phyloP scores from a whole-genome alignment of 2,329 filamentous ascomycete species.

The Aureobasidium sp. region DNA sequence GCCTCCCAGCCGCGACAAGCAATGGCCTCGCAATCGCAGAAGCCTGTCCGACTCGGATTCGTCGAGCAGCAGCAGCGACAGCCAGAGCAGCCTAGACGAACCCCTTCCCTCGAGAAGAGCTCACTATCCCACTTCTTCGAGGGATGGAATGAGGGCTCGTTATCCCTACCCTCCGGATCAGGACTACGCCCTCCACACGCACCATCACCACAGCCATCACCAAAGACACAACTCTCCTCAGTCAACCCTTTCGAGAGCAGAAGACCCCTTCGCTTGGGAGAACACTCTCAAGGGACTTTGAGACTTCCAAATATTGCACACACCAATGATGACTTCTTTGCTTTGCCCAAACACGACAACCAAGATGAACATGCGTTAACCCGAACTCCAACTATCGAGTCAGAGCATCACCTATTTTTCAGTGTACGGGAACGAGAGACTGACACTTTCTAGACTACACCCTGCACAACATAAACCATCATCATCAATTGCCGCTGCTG shows the following conservation, averaged over 20 bases:
- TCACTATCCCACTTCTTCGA: background rate
- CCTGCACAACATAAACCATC: background rate
- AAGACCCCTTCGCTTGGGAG: constrained; percentile 13
- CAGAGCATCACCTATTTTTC: background rate
- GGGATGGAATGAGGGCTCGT: constrained; percentile 11
- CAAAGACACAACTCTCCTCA: constrained; percentile 6
- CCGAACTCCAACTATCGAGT: background rate
- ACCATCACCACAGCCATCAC: constrained; percentile 14
- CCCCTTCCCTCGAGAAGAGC: constrained; percentile 22
- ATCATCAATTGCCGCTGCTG: background rate
- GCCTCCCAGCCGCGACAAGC: constrained; percentile 19
- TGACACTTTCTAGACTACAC: background rate
- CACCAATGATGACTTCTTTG: background rate
- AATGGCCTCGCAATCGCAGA: constrained; percentile 18
- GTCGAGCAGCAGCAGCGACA: constrained; percentile 17
- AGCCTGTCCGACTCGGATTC: constrained; percentile 14
- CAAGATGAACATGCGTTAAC: background rate
- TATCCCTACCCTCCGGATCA: constrained; percentile 2
- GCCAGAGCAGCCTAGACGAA: constrained; percentile 22
- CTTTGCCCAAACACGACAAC: background rate
- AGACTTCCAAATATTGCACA: background rate
- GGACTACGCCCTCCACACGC: background rate
- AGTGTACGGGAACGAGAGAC: background rate
- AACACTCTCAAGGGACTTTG: constrained; percentile 7
- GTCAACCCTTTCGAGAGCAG: background rate